A percentile compares a stretch with the other conserved stretches of the same genome.
phyloP scores from a whole-genome alignment of 2,329 filamentous ascomycete genomes.

The Cylindrodendrum hubeiense region DNA sequence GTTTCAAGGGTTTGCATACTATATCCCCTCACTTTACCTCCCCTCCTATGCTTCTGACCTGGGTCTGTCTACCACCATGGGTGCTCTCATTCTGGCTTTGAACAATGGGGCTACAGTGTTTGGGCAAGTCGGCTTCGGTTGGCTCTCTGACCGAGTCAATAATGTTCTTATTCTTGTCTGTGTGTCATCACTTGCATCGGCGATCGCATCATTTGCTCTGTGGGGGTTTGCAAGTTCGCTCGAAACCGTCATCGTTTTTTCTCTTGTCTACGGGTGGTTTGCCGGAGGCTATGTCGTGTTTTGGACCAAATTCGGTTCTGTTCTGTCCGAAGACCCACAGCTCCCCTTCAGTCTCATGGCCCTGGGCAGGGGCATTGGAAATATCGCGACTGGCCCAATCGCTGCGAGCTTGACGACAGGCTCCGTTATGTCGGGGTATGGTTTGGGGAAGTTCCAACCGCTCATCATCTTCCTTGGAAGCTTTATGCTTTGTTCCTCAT shows the following conservation, averaged over 20 bases:
- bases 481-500: conserved; percentile 30
- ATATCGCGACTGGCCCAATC: conserved; percentile 44
- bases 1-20: conserved; percentile 66
- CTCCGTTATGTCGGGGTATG: conserved; percentile 28
- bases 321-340: conserved; percentile 44
- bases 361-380: conserved; percentile 46
- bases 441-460: conserved; percentile 28
- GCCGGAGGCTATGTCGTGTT: conserved; percentile 54
- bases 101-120: conserved; percentile 62
- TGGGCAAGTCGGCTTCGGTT: conserved; percentile 59
- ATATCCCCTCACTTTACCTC: conserved; percentile 67
- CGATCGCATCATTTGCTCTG: conserved; percentile 62
- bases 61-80: conserved; percentile 52
- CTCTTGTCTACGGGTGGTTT: conserved; percentile 68
- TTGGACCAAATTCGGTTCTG: conserved; percentile 44
- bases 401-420: conserved; percentile 34
- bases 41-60: conserved; percentile 61
- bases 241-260: conserved; percentile 62
- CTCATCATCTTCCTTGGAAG: conserved; percentile 32
- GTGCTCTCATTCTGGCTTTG: conserved; percentile 61
- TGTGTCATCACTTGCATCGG: conserved; percentile 60
- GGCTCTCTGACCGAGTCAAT: conserved; percentile 58
- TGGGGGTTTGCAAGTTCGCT: conserved; percentile 65
- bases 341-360: conserved; percentile 46
- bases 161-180: conserved; percentile 58